These are phyloP conservation scores for Chrysosporium queenslandicum DNA, from an alignment of 2,329 filamentous ascomycete genomes.

Conservation along the genomic window DNA sequence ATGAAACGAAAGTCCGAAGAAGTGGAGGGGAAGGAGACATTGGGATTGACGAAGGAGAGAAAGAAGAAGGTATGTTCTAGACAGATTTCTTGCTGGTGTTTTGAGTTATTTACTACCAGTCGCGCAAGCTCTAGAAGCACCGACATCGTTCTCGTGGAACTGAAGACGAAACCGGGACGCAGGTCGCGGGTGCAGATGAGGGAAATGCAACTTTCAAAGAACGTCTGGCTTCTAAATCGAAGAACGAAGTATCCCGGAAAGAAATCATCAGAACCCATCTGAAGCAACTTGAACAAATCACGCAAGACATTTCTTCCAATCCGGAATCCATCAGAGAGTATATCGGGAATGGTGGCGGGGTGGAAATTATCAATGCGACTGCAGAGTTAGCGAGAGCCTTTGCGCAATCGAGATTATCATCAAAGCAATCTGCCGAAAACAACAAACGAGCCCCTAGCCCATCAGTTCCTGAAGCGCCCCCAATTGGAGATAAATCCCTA, in stretches of 20 bases:
- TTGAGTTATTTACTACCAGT: background rate
- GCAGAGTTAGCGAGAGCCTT: slow-evolving; percentile 21
- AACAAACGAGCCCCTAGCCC: background rate
- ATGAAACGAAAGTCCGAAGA: slow-evolving; percentile 14
- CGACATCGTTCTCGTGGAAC: background rate
- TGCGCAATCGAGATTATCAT: background rate
- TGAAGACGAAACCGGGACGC: background rate
- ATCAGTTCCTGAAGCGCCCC: slow-evolving; percentile 41
- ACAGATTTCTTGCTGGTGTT: background rate
- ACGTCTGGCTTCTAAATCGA: background rate
- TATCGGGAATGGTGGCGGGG: slow-evolving; percentile 14
- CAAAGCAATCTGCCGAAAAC: background rate
- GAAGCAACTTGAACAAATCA: slow-evolving; percentile 18
- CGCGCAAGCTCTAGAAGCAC: background rate
- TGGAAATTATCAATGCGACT: slow-evolving; percentile 19
- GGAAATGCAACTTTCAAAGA: background rate
- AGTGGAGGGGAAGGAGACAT: background rate
- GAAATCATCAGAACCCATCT: slow-evolving; percentile 17
- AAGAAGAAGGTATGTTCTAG: slow-evolving; percentile 11
- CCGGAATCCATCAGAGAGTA: slow-evolving; percentile 14
- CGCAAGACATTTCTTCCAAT: slow-evolving; percentile 20
- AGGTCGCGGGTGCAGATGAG: background rate
- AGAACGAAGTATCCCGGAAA: background rate
- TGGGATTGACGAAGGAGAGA: slow-evolving; percentile 6
- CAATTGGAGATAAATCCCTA: slow-evolving; percentile 49